These are phyloP conservation scores for Gorgonomyces haynaldii DNA, from an alignment of 192 early-diverging fungal species.

Conservation along the genomic window DNA sequence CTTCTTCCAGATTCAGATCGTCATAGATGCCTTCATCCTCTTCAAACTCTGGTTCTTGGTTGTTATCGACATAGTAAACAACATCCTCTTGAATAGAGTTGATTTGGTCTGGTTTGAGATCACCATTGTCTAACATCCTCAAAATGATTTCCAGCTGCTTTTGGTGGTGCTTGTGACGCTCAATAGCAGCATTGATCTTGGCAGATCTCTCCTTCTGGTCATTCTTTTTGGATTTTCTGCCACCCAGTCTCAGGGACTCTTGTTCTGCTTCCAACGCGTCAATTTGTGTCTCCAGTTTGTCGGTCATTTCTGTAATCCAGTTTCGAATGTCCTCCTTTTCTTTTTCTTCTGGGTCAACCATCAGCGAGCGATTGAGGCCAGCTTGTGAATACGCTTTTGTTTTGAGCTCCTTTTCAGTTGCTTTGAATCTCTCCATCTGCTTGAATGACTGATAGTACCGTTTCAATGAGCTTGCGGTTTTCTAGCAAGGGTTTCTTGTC, in stretches of 20 bases:
- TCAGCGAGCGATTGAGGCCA: constrained; percentile 65
- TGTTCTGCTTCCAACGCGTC: constrained; percentile 87
- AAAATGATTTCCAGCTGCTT: constrained; percentile 81
- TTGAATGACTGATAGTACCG: constrained; percentile 32
- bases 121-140: constrained; percentile 86
- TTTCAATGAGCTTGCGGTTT: constrained; percentile 87
- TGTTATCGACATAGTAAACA: constrained; percentile 82
- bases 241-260: constrained; percentile 55
- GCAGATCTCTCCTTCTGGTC: constrained; percentile 71
- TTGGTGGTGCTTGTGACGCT: constrained; percentile 87
- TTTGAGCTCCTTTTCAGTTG: constrained; percentile 96
- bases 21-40: constrained; percentile 93
- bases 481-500: constrained; percentile 85
- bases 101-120: constrained; percentile 75
- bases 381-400: constrained; percentile 98
- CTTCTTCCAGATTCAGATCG: constrained; percentile 82
- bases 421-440: constrained; percentile 99
- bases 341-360: constrained; percentile 88
- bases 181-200: constrained; percentile 62
- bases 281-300: constrained; percentile 75
- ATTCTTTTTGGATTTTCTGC: constrained; percentile 65
- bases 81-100: constrained; percentile 73
- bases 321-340: constrained; percentile 77
- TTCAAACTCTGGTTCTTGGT: constrained; percentile 83
- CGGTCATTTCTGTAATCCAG: constrained; percentile 75